Evolutionary conservation across 1,139 yeast genomes (phyloP), one percentile per base, ranked within the genome.

Genomic region (Diutina pseudorugosa): DNA sequence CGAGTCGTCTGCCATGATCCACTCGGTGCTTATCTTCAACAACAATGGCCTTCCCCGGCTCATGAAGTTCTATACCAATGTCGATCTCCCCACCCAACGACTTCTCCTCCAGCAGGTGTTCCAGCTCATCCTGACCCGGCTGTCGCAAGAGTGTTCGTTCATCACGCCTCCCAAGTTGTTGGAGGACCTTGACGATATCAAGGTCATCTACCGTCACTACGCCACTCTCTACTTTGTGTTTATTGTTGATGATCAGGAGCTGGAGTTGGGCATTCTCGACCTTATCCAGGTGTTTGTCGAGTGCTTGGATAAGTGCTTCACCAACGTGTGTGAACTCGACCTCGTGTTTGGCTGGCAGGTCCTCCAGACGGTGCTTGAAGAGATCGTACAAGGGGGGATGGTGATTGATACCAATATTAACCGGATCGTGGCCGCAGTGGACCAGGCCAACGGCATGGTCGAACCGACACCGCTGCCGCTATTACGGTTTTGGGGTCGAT

Each of bases 331-430:
- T 66, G 99, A 93, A 65, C 75, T 93, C 58, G 98, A 93, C 66
- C 73, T 93, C 59, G 97, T 94, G 23, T 91, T 90, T 67, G 97
- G 97, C 25, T 93, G 98, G 97, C 97, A 93, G 66, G 95, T 90
- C 14, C 71, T 93, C 47, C 95, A 93, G 63, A 85, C 96, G 1
- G 97, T 93, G 4, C 69, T 93, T 53, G 93, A 85, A 62, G 98
- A 94, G 61, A 86, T 93, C 45, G 85, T 93, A 1, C 98, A 93
- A 64, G 98, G 98, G 30, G 99, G 99, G 0, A 85, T 94, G 95
- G 98, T 93, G n/a, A 88, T 94, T 43, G 98, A 93, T 65, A 91
- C 98, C 1, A 89, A 85, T 60, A 88, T 90, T 27, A 66, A 72
- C 44, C 79, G 87, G 57, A 90, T 93, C 43, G 96, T 91, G n/a